Percentiles rank a stretch among this genome's conserved stretches.
These are phyloP conservation scores for Globisporangium paroecandrum DNA, from an alignment of 352 stramenopile genomes.

Conservation along the genomic window DNA sequence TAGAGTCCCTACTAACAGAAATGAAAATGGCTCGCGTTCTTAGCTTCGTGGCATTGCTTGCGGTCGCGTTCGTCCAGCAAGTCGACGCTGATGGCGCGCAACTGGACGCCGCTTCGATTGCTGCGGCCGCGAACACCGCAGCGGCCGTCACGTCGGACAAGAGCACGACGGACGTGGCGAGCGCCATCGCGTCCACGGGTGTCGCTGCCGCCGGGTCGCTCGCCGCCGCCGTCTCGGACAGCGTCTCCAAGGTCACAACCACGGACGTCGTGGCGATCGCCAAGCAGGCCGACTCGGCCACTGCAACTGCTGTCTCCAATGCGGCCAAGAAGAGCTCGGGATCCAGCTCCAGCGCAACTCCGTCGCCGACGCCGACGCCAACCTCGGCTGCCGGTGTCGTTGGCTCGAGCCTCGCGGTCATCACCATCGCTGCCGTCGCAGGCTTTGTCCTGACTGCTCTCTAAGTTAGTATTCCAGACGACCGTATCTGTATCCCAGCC, in stretches of 20 bases:
- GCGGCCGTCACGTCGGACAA: slow-evolving; percentile 11
- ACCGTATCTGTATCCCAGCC: not conserved
- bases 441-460: not conserved
- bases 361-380: slow-evolving; percentile 1
- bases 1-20: not conserved
- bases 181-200: slow-evolving; percentile 6
- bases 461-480: not conserved
- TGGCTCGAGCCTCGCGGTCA: not conserved
- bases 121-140: slow-evolving; percentile 16
- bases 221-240: slow-evolving; percentile 19
- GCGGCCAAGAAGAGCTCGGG: not conserved
- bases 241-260: slow-evolving; percentile 19
- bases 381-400: not conserved
- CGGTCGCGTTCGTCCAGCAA: slow-evolving; percentile 7
- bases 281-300: slow-evolving; percentile 7
- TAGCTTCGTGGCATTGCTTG: slow-evolving; percentile 1
- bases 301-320: not conserved
- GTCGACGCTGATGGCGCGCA: not conserved
- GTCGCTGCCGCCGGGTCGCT: slow-evolving; percentile 8
- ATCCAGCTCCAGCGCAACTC: not conserved
- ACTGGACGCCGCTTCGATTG: slow-evolving; percentile 10
- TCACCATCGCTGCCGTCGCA: not conserved
- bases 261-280: slow-evolving; percentile 16
- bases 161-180: slow-evolving; percentile 1
- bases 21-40: slow-evolving; percentile 7